Percentiles rank a stretch among this genome's conserved stretches.
Conservation (phyloP, 2,329 filamentous ascomycete species). For the Alternaria brassicae region DNA sequence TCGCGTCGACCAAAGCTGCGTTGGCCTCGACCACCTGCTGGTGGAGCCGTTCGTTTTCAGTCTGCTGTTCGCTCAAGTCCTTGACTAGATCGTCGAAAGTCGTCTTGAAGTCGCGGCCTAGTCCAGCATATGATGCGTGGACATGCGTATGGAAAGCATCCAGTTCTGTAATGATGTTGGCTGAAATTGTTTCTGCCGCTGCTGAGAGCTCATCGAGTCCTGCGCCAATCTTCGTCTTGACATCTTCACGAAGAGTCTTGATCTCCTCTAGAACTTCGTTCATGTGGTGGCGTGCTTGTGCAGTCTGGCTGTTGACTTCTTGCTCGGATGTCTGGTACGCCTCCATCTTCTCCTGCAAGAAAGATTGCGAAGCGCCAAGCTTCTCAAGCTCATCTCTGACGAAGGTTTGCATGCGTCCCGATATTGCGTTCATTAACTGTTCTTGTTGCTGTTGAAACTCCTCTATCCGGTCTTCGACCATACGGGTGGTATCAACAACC, state of each 20-base stretch:
- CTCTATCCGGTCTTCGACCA: conserved; percentile 78
- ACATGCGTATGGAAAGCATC: conserved; percentile 82
- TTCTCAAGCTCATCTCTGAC: conserved; percentile 77
- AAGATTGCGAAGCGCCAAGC: conserved; percentile 71
- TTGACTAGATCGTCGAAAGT: conserved; percentile 82
- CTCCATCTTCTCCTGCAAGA: conserved; percentile 72
- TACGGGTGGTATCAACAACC: conserved; percentile 76
- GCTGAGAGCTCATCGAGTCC: conserved; percentile 82
- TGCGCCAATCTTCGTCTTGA: conserved; percentile 84
- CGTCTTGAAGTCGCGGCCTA: conserved; percentile 85
- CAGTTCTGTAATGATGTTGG: conserved; percentile 86
- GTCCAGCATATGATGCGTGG: conserved; percentile 80
- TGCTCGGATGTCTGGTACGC: conserved; percentile 72
- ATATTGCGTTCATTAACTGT: conserved; percentile 71
- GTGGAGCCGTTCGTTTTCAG: conserved; percentile 76
- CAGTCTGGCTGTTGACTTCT: conserved; percentile 72
- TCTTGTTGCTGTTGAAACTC: conserved; percentile 77
- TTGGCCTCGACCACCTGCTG: conserved; percentile 75
- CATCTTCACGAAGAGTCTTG: conserved; percentile 83
- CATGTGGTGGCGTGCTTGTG: conserved; percentile 80
- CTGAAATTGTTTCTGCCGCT: conserved; percentile 86
- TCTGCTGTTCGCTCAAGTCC: conserved; percentile 77
- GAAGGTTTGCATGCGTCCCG: conserved; percentile 76
- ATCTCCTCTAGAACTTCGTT: conserved; percentile 92
- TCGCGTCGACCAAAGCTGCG: conserved; percentile 71